Percentiles rank a stretch among this genome's conserved stretches.
These are phyloP conservation scores for Xylaria palmicola DNA, from an alignment of 495 filamentous ascomycete genomes.

Conservation along the genomic window DNA sequence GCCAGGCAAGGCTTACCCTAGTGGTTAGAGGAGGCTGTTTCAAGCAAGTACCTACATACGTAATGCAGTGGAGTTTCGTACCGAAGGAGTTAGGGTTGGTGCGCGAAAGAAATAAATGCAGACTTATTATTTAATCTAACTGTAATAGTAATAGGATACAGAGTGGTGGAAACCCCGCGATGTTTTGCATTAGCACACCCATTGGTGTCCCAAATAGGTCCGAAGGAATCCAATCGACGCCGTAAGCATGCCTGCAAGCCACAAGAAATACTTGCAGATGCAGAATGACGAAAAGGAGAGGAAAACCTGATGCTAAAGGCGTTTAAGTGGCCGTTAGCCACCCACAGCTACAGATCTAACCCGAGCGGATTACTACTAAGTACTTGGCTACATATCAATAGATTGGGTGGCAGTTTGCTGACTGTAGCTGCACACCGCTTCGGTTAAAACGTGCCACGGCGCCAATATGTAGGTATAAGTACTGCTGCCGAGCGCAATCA, in stretches of 20 bases:
- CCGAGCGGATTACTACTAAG: constrained; percentile 1
- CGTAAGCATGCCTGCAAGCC: neutral
- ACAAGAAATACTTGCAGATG: neutral
- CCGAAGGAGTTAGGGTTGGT: neutral
- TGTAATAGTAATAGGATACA: neutral
- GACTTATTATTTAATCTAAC: neutral
- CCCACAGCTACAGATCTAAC: no score
- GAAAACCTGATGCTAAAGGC: no score
- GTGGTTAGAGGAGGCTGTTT: no score
- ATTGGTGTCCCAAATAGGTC: neutral
- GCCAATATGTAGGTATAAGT: neutral
- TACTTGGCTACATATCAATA: neutral
- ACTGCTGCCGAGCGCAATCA: neutral
- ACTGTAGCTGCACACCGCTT: constrained; percentile 10
- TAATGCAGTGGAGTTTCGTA: neutral
- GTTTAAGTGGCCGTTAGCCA: no score
- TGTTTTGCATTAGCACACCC: neutral
- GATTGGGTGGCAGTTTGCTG: constrained; percentile 3
- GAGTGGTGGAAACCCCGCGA: neutral
- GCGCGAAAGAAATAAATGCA: neutral
- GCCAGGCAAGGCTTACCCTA: no score
- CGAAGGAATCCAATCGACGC: neutral
- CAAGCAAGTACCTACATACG: neutral
- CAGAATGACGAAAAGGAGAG: neutral
- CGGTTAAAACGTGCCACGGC: neutral